Base-by-base conservation (phyloP, 2,329 filamentous ascomycete species). In the Lasiodiplodia sp. region DNA sequence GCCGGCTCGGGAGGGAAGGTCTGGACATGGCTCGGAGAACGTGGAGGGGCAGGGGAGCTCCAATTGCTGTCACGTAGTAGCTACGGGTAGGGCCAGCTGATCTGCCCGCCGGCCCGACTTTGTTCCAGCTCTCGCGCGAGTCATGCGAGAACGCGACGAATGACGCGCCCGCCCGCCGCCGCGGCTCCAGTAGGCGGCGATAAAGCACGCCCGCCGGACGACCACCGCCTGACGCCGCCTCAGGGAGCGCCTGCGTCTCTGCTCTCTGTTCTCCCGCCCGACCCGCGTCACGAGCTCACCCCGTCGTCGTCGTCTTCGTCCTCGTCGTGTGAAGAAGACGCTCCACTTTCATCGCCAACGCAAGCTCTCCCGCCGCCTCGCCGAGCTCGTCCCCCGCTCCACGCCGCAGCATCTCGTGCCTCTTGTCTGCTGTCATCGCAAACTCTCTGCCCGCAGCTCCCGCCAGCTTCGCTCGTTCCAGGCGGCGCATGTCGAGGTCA, bases 101-200 rank as follows among this genome's bases (percentile, higher is more conserved):
- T 62, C 57, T 31, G 57, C 57, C 4, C 14, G 49, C 28, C 60
- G 60, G 47, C n/a, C 28, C 47, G 51, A 51, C 8, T 21, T 64
- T 64, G 44, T 64, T 64, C 60, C 60, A 14, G 28, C 5, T 12
- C 23, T 16, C 58, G 21, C 28, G 44, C 60, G 60, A 64, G 60
- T 64, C 60, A 64, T 64, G 58, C 58, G 28, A 31, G n/a, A 16
- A 37, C 60, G 60, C 60, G 60, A 34, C 60, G 60, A 64, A 64
- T 64, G 60, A 64, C 60, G 60, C 60, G 58, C 58, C 11, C 60
- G 60, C 60, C 60, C 40, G 56, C 56, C 31, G 57, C 40, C 31
- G 57, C 40, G 38, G 57, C 57, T 60, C 21, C 7, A 10, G 57
- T 18, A n/a, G 53, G 31, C 56, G 40, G 40, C 60, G 60, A 64